Conservation (phyloP, 1,284 basidiomycete genomes). For the Ceraceosorus guamensis region DNA sequence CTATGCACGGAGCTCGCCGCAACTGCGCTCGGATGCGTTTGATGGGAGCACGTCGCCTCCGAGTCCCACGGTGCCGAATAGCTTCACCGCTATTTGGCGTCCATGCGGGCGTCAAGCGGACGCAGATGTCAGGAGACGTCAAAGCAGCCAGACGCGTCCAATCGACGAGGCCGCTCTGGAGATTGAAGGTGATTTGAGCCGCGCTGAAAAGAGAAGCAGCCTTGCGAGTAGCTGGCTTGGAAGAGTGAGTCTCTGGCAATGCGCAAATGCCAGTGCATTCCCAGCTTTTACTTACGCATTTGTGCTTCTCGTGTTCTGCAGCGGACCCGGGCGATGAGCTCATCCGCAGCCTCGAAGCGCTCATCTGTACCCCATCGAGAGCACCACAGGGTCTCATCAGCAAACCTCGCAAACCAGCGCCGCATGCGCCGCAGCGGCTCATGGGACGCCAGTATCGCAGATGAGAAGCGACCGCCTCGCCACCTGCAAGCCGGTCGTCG, state of each 20-base stretch:
- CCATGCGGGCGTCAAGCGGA: background rate
- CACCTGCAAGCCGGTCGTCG: background rate
- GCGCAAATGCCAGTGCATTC: no score
- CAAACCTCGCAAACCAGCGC: background rate
- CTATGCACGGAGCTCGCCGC: background rate
- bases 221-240: no score
- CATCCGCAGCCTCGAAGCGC: no score
- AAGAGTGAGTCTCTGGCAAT: no score
- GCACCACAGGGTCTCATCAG: background rate
- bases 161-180: no score
- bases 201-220: no score
- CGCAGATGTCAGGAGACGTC: background rate
- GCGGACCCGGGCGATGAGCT: no score
- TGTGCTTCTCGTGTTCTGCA: no score
- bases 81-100: background rate
- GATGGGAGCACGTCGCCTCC: background rate
- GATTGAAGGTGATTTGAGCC: no score
- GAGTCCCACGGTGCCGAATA: background rate
- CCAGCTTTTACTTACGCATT: no score
- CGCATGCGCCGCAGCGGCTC: background rate
- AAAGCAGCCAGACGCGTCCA: no score
- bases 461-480: background rate
- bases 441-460: background rate
- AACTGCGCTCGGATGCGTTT: background rate
- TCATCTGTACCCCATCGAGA: no score